Percentiles rank a stretch among this genome's conserved stretches.
Conservation (phyloP, 2,329 filamentous ascomycete species). For the Neofusicoccum ribis region DNA sequence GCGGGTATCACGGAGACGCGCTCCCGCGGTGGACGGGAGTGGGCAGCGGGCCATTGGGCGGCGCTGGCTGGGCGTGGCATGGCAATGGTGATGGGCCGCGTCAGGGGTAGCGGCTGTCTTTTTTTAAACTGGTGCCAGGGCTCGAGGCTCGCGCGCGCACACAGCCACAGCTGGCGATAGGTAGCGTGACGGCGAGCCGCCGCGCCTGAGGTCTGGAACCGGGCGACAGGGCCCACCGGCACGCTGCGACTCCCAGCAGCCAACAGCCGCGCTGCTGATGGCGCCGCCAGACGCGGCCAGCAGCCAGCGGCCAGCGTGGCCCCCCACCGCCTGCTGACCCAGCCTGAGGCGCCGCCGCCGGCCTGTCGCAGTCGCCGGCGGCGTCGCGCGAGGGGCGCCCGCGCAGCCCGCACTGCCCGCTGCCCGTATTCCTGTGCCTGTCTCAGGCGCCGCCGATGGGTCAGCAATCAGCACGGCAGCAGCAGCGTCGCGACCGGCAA, state of each 20-base stretch:
- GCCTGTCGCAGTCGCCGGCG: background rate
- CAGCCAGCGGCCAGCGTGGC: background rate
- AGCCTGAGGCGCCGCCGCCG: background rate
- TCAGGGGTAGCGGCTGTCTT: constrained; percentile 2
- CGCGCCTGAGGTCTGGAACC: background rate
- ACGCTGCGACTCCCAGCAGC: background rate
- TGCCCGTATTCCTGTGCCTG: background rate
- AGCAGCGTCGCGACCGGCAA: background rate
- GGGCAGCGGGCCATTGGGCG: background rate
- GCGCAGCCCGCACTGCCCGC: constrained; percentile 5
- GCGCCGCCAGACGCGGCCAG: background rate
- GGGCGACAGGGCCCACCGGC: background rate
- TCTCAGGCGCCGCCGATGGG: constrained; percentile 6
- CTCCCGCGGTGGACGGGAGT: background rate
- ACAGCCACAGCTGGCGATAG: constrained; percentile 3
- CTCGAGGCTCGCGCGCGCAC: background rate
- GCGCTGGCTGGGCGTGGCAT: background rate
- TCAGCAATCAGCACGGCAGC: constrained; percentile 1
- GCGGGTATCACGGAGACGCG: background rate
- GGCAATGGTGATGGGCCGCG: background rate
- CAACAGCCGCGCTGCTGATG: constrained; percentile 11
- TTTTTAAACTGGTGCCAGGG: background rate
- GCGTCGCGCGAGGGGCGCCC: background rate
- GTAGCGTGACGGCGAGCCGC: constrained; percentile 8
- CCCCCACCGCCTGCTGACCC: background rate